Conservation (phyloP, 345 rosid genomes). For the Microthlaspi erraticum region DNA sequence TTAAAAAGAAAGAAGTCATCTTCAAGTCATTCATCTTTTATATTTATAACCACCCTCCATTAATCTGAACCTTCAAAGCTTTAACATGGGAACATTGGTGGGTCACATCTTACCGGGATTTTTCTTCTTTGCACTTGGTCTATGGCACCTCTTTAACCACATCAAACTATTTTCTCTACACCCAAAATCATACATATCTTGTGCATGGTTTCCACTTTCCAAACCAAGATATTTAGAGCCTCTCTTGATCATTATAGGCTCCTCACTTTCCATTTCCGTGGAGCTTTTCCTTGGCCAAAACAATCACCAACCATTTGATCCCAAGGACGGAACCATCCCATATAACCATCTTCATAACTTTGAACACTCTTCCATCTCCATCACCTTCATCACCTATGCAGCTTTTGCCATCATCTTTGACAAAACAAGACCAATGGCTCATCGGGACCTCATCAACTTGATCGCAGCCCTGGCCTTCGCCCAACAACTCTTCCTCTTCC, state of each 20-base stretch:
- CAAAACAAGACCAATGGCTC: constrained; percentile 45
- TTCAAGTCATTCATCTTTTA: not conserved
- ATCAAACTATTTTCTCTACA: constrained; percentile 56
- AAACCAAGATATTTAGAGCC: constrained; percentile 67
- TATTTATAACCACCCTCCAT: constrained; percentile 27
- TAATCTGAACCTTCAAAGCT: constrained; percentile 24
- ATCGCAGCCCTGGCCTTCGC: constrained; percentile 67
- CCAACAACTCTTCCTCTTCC: constrained; percentile 77
- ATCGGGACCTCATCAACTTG: constrained; percentile 51
- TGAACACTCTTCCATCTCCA: constrained; percentile 75
- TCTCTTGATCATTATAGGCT: constrained; percentile 59
- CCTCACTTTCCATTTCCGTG: constrained; percentile 66
- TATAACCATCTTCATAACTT: constrained; percentile 89
- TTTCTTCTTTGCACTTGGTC: constrained; percentile 66
- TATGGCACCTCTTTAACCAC: constrained; percentile 86
- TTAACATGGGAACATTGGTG: constrained; percentile 69
- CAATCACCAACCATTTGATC: constrained; percentile 79
- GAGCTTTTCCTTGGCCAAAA: constrained; percentile 79
- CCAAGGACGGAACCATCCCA: constrained; percentile 73
- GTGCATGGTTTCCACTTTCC: constrained; percentile 65
- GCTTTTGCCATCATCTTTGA: constrained; percentile 64
- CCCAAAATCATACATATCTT: constrained; percentile 61
- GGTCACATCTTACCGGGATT: constrained; percentile 82
- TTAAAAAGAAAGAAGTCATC: not conserved
- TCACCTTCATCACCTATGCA: constrained; percentile 72